Evolutionary conservation across 805 yeast genomes (phyloP), one percentile per base, ranked within the genome.

Genomic region (Kodamaea hsintzibuensis): DNA sequence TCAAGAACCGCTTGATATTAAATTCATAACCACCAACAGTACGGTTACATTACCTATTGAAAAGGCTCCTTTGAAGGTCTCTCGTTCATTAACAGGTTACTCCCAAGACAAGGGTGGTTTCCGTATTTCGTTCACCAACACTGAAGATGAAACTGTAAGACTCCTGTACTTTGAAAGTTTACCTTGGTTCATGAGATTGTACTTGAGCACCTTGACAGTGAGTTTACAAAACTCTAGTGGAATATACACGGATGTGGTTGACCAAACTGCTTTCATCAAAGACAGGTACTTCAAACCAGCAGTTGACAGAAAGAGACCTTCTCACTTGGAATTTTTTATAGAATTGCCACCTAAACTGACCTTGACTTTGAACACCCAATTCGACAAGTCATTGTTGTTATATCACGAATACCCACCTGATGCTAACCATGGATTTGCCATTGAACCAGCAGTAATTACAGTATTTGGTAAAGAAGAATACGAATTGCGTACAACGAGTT

Each of bases 321-420:
- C 95, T 0, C 96, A 91, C 62, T 70, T 92, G 59, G 98, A 95
- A 69, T 76, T 90, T 38, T 71, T 71, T 7, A 64, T 93, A 17
- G 65, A 62, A 0, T 65, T 93, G 2, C 98, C 98, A 0, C 80
- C 92, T 1, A 64, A 75, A 2, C 77, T 85, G 12, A 77, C 84
- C 6, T 67, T 88, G 45, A 79, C 86, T 1, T 60, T 91, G 50
- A 83, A 87, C 2, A 89, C 89, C 66, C 82, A 86, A 53, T 92
- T 93, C 65, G 98, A 95, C 66, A 95, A 92, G 68, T 85, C 96
- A 0, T 77, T 95, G 66, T 77, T 95, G 30, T 80, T 86, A 54
- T 85, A 89, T 56, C 88, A 91, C 2, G 98, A 95, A 67, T 95
- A 95, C 64, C 99, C 99, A n/a, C 99, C 99, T 1, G 99, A 95